These are phyloP conservation scores for Trichoderma harzianum DNA, from an alignment of 2,329 filamentous ascomycete genomes.

Conservation along the genomic window DNA sequence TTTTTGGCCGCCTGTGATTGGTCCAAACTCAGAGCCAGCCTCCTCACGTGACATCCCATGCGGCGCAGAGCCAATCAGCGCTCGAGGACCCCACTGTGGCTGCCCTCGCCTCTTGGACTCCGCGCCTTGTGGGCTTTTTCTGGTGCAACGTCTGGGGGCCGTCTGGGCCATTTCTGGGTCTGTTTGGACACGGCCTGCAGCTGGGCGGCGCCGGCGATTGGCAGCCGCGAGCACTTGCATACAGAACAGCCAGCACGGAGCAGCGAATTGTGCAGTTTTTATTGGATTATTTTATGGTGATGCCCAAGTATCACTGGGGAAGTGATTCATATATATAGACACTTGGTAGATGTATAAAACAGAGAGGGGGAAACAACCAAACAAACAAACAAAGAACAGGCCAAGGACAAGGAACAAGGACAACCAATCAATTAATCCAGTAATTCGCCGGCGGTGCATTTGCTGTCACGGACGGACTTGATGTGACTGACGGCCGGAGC, in stretches of 20 bases:
- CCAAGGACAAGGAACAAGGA: not conserved
- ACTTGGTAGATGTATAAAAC: not conserved
- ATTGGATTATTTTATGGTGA: not conserved
- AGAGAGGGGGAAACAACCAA: not conserved
- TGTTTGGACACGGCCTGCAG: slow-evolving; percentile 1
- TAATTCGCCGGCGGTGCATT: not conserved
- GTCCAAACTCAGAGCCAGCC: not conserved
- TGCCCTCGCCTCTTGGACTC: not conserved
- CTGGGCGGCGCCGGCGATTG: slow-evolving; percentile 3
- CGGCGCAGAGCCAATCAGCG: not conserved
- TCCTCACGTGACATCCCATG: not conserved
- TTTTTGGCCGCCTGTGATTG: not conserved
- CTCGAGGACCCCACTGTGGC: slow-evolving; percentile 1
- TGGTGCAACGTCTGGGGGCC: slow-evolving; percentile 1
- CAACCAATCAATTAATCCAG: too few relatives aligned
- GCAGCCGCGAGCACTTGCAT: slow-evolving; percentile 8
- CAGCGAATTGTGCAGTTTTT: not conserved
- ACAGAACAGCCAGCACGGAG: not conserved
- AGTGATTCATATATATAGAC: not conserved
- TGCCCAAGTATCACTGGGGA: too few relatives aligned
- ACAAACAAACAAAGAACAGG: not conserved
- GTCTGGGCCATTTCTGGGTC: not conserved
- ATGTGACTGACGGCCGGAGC: not conserved
- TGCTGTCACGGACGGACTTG: not conserved
- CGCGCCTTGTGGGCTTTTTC: not conserved